Base-by-base conservation (phyloP, 2,329 filamentous ascomycete genomes). In the Pseudogymnoascus sp. region DNA sequence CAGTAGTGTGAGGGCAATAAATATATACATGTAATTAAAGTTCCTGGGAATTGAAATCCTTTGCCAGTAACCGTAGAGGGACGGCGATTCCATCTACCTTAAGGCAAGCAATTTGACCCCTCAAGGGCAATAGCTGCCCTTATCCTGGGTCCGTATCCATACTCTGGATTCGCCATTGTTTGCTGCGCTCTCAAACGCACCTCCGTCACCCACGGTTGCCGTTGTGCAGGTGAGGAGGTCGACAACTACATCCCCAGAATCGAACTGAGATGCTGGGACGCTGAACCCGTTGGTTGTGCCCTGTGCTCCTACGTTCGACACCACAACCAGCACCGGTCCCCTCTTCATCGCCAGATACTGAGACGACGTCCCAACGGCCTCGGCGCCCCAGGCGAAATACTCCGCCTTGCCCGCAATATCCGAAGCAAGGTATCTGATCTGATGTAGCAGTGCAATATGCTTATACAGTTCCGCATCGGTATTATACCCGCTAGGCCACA, bases 401-500 rank as follows among this genome's bases (percentile, higher is more conserved):
- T 31, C 50, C 2, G 50, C 26, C 29, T 56, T 56, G 15, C 29
- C 50, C n/a, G 9, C 50, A 4, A 56, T 31, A 13, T 19, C n/a
- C n/a, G 50, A 56, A 33, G 50, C 50, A 33, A 56, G 29, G 50
- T 33, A 26, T 26, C 50, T 56, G 19, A 56, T 21, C n/a, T 56
- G 50, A 2, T 56, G 50, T 33, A 56, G 17, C 21, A 13, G n/a
- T 2, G 50, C 5, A 33, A 80, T 74, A n/a, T 72, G 69, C 33
- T 68, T 66, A 66, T 80, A 80, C 3, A 79, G 67, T 7, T 72
- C 69, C 3, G 73, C 65, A 0, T 67, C 68, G 0, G 73, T 79
- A n/a, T 72, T 66, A 63, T 77, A 80, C 0, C 72, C 72, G 75
- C 63, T 65, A 0, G 76, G 65, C 78, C 78, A 80, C 15, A 75